phyloP scores from a whole-genome alignment of 345 rosid species.

The Dimocarpus longan region DNA sequence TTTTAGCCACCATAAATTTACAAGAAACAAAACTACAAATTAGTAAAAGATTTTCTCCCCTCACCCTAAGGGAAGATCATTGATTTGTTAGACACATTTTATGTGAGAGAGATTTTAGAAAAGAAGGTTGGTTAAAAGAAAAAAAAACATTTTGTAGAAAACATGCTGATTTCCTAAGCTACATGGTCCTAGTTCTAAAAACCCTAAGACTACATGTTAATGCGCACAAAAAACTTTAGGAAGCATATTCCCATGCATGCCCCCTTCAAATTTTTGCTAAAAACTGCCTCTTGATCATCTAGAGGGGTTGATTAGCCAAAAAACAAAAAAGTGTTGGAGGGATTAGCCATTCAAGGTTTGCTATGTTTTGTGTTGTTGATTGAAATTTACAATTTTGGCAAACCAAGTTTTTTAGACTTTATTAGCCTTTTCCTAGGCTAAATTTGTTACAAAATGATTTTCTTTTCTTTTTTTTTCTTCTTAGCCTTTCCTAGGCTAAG shows the following conservation, averaged over 20 bases:
- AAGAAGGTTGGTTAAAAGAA: constrained; percentile 1
- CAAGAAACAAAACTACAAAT: constrained; percentile 30
- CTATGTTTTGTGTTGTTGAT: constrained; percentile 39
- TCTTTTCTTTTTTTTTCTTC: constrained; percentile 28
- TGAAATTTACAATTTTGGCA: constrained; percentile 50
- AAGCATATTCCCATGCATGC: constrained; percentile 34
- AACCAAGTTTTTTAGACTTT: constrained; percentile 49
- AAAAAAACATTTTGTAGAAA: constrained; percentile 29
- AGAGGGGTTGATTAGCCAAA: constrained; percentile 34
- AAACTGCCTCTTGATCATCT: constrained; percentile 39
- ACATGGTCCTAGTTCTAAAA: constrained; percentile 62
- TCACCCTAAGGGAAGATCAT: constrained; percentile 47
- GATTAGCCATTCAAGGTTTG: constrained; percentile 50
- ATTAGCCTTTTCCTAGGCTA: constrained; percentile 74
- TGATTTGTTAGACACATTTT: constrained; percentile 28
- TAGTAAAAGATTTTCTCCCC: constrained; percentile 39
- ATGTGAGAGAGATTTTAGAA: constrained; percentile 20
- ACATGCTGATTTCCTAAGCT: constrained; percentile 31
- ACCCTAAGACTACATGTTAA: constrained; percentile 63
- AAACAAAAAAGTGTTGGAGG: constrained; percentile 32
- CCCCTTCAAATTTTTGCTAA: constrained; percentile 32
- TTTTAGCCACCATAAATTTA: constrained; percentile 57
- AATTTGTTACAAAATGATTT: constrained; percentile 39
- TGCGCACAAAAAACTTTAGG: constrained; percentile 25
- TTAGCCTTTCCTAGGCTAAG: constrained; percentile 33